Base-by-base conservation (phyloP, 2,329 filamentous ascomycete species). In the Didymella arachidicola region DNA sequence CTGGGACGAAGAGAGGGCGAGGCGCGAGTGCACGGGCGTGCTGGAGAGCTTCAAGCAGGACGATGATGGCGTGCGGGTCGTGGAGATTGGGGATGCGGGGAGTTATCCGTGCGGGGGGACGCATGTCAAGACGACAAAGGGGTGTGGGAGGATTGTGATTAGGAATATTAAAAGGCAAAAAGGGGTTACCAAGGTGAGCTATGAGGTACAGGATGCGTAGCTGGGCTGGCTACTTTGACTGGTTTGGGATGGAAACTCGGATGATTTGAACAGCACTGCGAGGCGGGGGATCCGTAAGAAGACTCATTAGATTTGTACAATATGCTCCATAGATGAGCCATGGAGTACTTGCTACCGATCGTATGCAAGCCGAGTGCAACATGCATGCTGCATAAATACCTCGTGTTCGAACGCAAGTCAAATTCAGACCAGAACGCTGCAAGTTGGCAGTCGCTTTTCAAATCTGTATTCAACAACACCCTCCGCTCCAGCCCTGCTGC, bases 31-130 rank as follows among this genome's bases (percentile, higher is more conserved):
- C 19, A 66, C 65, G 71, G 75, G 0, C 81, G 87, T 59, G 41
- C 47, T 54, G 50, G 72, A 79, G 50, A 78, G 10, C 69, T 61
- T 73, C 77, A 60, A 79, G 8, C 75, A 60, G 22, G 68, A 65
- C n/a, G 72, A 68, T 11, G 67, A 68, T 12, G 67, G 68, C 3
- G 67, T 88, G 30, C 80, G 89, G 8, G 87, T 91, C 0, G 89
- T 92, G 25, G 83, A 86, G 58, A 90, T 92, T 59, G 84, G 86
- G 0, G 89, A 88, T 0, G 83, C 85, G 0, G 90, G 89, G 65
- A 83, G 83, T 26, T 92, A 92, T 78, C 89, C 89, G 1, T 92
- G 90, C 73, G 90, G 89, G 7, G 89, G 89, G 0, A 92, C 89
- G 26, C 90, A 92, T 79, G 89, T 92, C 3, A 79, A 83, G 29